These are phyloP conservation scores for Mortierella sp. DNA, from an alignment of 371 early-diverging fungal genomes.

Conservation along the genomic window DNA sequence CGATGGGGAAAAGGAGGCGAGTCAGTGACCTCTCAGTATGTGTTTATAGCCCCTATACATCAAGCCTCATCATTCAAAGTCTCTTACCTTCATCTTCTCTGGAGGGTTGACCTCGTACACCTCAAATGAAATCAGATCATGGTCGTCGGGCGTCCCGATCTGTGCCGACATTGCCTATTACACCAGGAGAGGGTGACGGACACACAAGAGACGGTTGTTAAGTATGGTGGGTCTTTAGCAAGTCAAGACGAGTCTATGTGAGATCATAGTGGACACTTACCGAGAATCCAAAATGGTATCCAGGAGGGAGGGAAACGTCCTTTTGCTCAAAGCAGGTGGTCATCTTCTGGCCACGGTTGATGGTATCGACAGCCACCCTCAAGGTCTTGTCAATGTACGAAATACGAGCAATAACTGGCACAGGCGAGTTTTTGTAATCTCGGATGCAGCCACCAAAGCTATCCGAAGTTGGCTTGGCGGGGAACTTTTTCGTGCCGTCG, in stretches of 20 bases:
- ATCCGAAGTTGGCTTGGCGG: constrained; percentile 53
- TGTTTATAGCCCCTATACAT: too few relatives aligned
- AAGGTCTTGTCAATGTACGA: constrained; percentile 72
- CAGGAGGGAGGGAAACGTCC: constrained; percentile 73
- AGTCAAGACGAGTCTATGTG: too few relatives aligned
- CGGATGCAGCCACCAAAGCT: constrained; percentile 75
- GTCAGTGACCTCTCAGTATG: too few relatives aligned
- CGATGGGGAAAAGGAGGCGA: too few relatives aligned
- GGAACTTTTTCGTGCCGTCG: constrained; percentile 69
- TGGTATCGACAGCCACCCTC: constrained; percentile 72
- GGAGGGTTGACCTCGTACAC: constrained; percentile 81
- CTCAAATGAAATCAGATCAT: constrained; percentile 81
- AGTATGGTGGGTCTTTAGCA: too few relatives aligned
- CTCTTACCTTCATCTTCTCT: constrained; percentile 57
- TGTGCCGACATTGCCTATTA: constrained; percentile 24
- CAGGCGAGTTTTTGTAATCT: constrained; percentile 77
- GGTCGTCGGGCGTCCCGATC: constrained; percentile 71
- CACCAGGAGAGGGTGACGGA: neutral
- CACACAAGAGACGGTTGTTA: too few relatives aligned
- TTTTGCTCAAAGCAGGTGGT: constrained; percentile 70
- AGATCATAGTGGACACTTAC: constrained; percentile 47
- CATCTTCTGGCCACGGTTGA: constrained; percentile 67
- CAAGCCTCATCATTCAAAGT: neutral
- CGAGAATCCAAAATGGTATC: constrained; percentile 86
- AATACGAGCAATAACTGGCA: constrained; percentile 70